phyloP scores from a whole-genome alignment of 2,329 filamentous ascomycete genomes.

The Aphanocladium album region DNA sequence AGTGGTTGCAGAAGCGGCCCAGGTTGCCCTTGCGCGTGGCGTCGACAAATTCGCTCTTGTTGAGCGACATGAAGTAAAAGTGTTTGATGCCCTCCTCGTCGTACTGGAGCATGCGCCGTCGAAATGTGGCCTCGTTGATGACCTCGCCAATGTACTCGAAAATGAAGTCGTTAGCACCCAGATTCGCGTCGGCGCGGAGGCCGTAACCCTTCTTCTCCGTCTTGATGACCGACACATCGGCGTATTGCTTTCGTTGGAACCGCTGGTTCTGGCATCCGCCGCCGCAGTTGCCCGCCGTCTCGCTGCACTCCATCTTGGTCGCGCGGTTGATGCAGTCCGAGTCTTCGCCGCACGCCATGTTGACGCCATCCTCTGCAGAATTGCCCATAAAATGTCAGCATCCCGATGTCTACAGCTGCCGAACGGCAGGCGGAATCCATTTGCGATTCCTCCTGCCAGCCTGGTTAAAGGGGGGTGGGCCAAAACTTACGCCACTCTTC shows the following conservation, averaged over 20 bases:
- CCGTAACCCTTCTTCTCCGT: conserved; percentile 98
- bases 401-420: conserved; percentile 15
- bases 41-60: conserved; percentile 93
- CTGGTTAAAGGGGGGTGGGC: neutral
- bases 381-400: conserved; percentile 14
- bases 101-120: conserved; percentile 86
- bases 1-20: conserved; percentile 97
- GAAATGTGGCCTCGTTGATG: conserved; percentile 87
- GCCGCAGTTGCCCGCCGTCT: conserved; percentile 77
- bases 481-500: conserved; percentile 90
- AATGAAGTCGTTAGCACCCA: conserved; percentile 84
- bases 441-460: neutral
- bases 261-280: conserved; percentile 87
- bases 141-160: conserved; percentile 99
- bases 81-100: conserved; percentile 96
- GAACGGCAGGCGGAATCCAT: conserved; percentile 11
- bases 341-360: conserved; percentile 88
- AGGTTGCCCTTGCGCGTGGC: conserved; percentile 95
- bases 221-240: conserved; percentile 89
- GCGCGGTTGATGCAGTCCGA: conserved; percentile 98
- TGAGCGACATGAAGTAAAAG: conserved; percentile 99
- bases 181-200: conserved; percentile 71
- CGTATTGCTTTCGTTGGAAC: conserved; percentile 86
- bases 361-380: conserved; percentile 55
- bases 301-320: conserved; percentile 92